These are phyloP conservation scores for Middelhovenomyces tepae DNA, from an alignment of 805 yeast species.

Conservation along the genomic window DNA sequence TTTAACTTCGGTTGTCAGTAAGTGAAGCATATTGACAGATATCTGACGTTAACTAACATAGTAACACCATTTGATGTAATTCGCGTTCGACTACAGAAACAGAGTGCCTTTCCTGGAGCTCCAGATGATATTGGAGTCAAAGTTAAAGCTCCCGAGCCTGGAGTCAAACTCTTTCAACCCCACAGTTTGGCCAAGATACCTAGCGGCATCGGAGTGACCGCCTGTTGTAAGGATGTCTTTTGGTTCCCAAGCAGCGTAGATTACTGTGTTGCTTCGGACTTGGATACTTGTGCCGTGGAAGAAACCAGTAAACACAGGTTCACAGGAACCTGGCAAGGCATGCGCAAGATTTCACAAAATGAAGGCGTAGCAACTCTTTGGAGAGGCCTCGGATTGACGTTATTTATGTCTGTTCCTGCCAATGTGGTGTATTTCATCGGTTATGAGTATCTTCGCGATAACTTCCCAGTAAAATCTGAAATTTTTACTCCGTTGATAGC, in stretches of 20 bases:
- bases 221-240: constrained; percentile 33
- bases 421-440: constrained; percentile 92
- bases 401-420: constrained; percentile 82
- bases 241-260: constrained; percentile 30
- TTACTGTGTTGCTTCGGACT: constrained; percentile 30
- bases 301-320: constrained; percentile 36
- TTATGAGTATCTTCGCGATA: constrained; percentile 75
- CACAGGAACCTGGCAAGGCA: constrained; percentile 68
- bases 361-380: constrained; percentile 79
- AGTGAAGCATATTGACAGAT: constrained; percentile 5
- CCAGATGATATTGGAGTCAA: background rate
- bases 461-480: constrained; percentile 44
- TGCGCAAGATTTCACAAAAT: constrained; percentile 49
- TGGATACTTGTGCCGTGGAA: constrained; percentile 26
- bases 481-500: constrained; percentile 66
- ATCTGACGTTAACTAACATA: constrained; percentile 4
- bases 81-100: constrained; percentile 35
- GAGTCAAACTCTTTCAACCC: constrained; percentile 5
- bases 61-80: constrained; percentile 38
- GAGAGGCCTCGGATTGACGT: constrained; percentile 78
- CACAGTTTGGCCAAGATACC: constrained; percentile 16
- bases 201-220: constrained; percentile 28
- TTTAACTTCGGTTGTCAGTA: constrained; percentile 30
- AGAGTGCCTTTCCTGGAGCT: constrained; percentile 19
- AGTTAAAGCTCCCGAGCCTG: no score